Conservation (phyloP, 2,329 filamentous ascomycete genomes). For the Zasmidium citrigriseum region DNA sequence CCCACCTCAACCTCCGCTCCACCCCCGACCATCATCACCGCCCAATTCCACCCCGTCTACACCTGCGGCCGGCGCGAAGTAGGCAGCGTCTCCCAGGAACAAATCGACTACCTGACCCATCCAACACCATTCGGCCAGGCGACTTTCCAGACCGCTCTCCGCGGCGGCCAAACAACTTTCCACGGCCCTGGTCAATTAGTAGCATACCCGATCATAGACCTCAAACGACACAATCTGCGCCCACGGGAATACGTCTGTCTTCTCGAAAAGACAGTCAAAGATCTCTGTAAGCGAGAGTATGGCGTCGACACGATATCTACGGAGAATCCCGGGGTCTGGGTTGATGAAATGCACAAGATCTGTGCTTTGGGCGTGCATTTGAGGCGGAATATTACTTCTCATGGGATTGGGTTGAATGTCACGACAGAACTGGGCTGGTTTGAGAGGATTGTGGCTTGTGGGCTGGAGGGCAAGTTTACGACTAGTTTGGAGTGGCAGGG, state of each 20-base stretch:
- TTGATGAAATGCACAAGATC: conserved; percentile 66
- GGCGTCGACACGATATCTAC: conserved; percentile 65
- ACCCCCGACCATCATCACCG: conserved; percentile 73
- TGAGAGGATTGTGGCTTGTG: conserved; percentile 83
- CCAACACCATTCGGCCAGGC: conserved; percentile 46
- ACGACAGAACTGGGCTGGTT: conserved; percentile 64
- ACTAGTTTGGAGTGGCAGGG: conserved; percentile 70
- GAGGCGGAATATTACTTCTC: conserved; percentile 76
- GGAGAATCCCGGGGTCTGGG: conserved; percentile 84
- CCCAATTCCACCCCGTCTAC: conserved; percentile 80
- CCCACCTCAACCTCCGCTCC: conserved; percentile 34
- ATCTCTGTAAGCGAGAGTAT: conserved; percentile 58
- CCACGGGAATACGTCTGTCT: conserved; percentile 76
- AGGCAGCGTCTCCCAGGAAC: conserved; percentile 48
- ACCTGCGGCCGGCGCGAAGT: conserved; percentile 84
- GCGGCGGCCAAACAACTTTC: conserved; percentile 91
- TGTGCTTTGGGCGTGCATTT: conserved; percentile 92
- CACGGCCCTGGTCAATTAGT: conserved; percentile 93
- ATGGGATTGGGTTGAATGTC: conserved; percentile 83
- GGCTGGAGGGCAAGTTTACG: conserved; percentile 74
- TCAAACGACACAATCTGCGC: conserved; percentile 66
- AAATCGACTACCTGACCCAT: conserved; percentile 45
- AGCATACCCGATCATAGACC: conserved; percentile 87
- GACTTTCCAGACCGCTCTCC: conserved; percentile 68
- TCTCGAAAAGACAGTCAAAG: conserved; percentile 75